Evolutionary conservation across 1,284 basidiomycete species (phyloP).

Genomic region (Tilletiopsis washingtonensis): DNA sequence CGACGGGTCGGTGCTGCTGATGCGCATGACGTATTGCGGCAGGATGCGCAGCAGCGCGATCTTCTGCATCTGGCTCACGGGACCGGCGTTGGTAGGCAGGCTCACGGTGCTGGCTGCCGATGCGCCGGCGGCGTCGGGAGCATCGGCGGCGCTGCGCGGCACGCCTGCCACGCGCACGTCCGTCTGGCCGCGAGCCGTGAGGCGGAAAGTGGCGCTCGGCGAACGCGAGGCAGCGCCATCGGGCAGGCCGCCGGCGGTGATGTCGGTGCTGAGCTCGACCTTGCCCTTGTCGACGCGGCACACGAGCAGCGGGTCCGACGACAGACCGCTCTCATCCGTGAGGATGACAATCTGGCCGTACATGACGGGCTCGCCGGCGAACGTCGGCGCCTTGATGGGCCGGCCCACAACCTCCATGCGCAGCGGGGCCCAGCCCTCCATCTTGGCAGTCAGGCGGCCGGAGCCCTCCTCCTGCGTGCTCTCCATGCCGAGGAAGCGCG

Average conservation of each 20-base stretch:
- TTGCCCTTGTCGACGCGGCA: conserved; percentile 6
- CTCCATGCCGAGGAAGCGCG: conserved; percentile 90
- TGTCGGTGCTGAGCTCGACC: conserved; percentile 1
- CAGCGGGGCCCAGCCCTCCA: conserved; percentile 84
- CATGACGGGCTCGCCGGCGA: conserved; percentile 55
- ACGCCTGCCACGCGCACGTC: too few species aligned
- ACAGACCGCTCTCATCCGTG: neutral
- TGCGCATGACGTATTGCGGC: conserved; percentile 7
- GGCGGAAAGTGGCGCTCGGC: too few species aligned
- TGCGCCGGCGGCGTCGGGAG: neutral
- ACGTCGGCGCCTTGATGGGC: conserved; percentile 27
- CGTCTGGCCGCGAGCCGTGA: neutral
- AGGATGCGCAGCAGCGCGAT: conserved; percentile 73
- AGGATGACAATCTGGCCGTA: conserved; percentile 72
- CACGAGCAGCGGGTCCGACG: conserved; percentile 6
- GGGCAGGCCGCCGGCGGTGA: neutral
- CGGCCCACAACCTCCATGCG: conserved; percentile 60
- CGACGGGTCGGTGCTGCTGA: neutral
- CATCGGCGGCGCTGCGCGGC: neutral
- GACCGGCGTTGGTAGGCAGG: conserved; percentile 58
- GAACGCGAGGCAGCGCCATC: too few species aligned
- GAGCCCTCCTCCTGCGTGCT: conserved; percentile 22
- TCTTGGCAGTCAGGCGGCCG: conserved; percentile 68
- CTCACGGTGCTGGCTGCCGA: too few species aligned
- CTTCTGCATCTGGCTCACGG: conserved; percentile 93